Evolutionary conservation across 352 stramenopile genomes (phyloP).

Genomic region (Phytophthora pini): DNA sequence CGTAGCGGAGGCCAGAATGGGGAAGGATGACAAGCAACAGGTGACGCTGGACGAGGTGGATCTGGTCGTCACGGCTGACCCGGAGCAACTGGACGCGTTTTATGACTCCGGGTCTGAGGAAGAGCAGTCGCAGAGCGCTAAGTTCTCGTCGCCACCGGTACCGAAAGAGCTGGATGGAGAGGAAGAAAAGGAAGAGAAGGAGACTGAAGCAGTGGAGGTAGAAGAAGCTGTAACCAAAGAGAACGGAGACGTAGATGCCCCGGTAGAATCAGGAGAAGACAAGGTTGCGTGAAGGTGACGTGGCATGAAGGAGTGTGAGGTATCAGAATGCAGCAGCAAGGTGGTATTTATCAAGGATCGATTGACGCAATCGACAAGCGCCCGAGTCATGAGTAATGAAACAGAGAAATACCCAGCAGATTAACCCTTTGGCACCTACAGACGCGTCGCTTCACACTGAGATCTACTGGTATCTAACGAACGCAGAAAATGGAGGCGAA

Average conservation of each 20-base stretch:
- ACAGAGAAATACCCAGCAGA: slow-evolving; percentile 5
- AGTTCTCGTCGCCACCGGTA: slow-evolving; percentile 18
- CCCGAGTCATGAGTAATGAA: slow-evolving; percentile 16
- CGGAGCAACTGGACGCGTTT: slow-evolving; percentile 70
- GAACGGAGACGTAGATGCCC: background rate
- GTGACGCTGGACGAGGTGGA: slow-evolving; percentile 80
- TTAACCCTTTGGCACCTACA: background rate
- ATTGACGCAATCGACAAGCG: slow-evolving; percentile 9
- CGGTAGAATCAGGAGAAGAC: background rate
- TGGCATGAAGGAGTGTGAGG: slow-evolving; percentile 16
- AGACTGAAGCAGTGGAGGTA: background rate
- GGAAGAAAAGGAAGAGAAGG: slow-evolving; percentile 41
- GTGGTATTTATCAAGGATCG: slow-evolving; percentile 38
- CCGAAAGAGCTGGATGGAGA: slow-evolving; percentile 29
- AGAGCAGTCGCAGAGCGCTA: slow-evolving; percentile 15
- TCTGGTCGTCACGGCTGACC: slow-evolving; percentile 67
- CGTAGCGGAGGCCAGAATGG: slow-evolving; percentile 7
- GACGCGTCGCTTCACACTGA: slow-evolving; percentile 28
- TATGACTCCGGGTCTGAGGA: slow-evolving; percentile 70
- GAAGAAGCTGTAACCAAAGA: background rate
- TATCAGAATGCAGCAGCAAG: slow-evolving; percentile 31
- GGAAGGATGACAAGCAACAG: slow-evolving; percentile 15
- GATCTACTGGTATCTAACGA: slow-evolving; percentile 7
- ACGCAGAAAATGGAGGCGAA: slow-evolving; percentile 67
- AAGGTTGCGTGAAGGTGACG: slow-evolving; percentile 10